Percentiles rank a stretch among this genome's conserved stretches.
Evolutionary conservation across 2,329 filamentous ascomycete species (phyloP).

Genomic region (Blumeriella jaapii): DNA sequence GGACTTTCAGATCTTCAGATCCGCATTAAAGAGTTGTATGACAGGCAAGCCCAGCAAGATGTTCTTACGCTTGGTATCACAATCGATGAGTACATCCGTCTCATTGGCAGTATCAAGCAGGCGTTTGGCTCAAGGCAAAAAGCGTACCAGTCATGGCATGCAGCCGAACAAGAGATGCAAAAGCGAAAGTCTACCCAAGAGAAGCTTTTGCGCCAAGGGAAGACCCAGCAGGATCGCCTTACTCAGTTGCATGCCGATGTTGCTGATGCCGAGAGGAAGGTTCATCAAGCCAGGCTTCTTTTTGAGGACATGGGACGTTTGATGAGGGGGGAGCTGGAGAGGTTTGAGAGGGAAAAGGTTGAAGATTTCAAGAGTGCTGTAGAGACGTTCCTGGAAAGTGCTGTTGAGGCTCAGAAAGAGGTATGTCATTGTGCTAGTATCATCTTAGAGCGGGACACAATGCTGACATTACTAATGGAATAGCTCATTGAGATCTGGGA

Average conservation of each 20-base stretch:
- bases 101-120: slow-evolving; percentile 91
- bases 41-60: slow-evolving; percentile 93
- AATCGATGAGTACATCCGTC: slow-evolving; percentile 92
- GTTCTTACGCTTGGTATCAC: slow-evolving; percentile 93
- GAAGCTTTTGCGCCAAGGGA: slow-evolving; percentile 87
- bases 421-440: too few species aligned
- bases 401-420: slow-evolving; percentile 97
- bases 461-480: slow-evolving; percentile 3
- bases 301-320: slow-evolving; percentile 97
- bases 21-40: slow-evolving; percentile 88
- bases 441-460: too few species aligned
- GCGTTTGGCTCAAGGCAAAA: slow-evolving; percentile 90
- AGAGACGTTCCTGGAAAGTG: slow-evolving; percentile 93
- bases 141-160: slow-evolving; percentile 88
- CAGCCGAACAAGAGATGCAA: slow-evolving; percentile 77
- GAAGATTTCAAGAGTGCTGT: slow-evolving; percentile 98
- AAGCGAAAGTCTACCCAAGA: slow-evolving; percentile 86
- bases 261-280: slow-evolving; percentile 84
- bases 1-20: slow-evolving; percentile 87
- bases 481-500: slow-evolving; percentile 84
- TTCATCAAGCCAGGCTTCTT: slow-evolving; percentile 76
- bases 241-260: slow-evolving; percentile 90
- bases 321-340: slow-evolving; percentile 82
- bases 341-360: slow-evolving; percentile 94
- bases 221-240: slow-evolving; percentile 89